Base-by-base conservation (phyloP, 176 grass and related monocot species). In the Cocos nucifera region DNA sequence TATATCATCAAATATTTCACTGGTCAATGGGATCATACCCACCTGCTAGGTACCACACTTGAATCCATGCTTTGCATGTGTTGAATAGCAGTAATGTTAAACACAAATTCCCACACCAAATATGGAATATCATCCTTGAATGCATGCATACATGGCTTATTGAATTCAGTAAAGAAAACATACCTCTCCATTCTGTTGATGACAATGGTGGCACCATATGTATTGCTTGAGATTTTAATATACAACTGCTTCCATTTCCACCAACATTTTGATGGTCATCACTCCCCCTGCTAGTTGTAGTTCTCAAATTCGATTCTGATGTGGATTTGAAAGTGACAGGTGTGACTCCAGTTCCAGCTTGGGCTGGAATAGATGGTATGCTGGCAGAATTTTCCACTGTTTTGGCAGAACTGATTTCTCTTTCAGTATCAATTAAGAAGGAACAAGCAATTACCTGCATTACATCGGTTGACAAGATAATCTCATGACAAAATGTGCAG, bases 391-490 rank as follows among this genome's bases (percentile, higher is more conserved):
- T 53, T 21, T n/a, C 18, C 22, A 18, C 19, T 23, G 28, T 9
- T 56, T 56, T 68, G n/a, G 28, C 16, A 55, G 16, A 26, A 68
- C 26, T 56, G 52, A 55, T 53, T 12, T 55, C 51, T 20, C 17
- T 51, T 17, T 56, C 65, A 56, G 15, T 56, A 28, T 57, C 65
- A 68, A 48, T 22, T 12, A 68, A 30, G 39, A 68, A 68, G 4
- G 65, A 57, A 22, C 65, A 51, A 68, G 65, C 65, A 68, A 68
- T 68, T 56, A 68, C 65, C 65, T 68, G 53, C 52, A 68, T 35
- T 53, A 32, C 51, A 67, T 67, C n/a, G 4, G 35, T 19, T 22
- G 25, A 56, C 1, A 17, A 48, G 6, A 14, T 4, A 5, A 6
- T 30, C 10, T 44, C 35, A 44, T 10, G 28, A 14, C 8, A 44